Base-by-base conservation (phyloP, 2,329 filamentous ascomycete species). In the Alternaria gaisen region DNA sequence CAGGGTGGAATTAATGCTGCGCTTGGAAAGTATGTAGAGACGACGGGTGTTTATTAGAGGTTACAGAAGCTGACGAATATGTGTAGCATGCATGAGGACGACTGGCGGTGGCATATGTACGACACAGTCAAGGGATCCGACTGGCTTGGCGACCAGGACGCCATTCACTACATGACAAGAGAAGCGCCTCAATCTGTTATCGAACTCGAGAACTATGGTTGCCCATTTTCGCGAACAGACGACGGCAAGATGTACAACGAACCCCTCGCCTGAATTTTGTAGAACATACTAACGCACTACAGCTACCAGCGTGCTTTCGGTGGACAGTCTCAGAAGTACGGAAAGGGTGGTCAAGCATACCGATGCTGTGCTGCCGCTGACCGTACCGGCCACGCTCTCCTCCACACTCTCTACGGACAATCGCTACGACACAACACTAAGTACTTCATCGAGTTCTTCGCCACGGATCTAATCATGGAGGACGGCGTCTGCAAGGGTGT, bases 41-140 rank as follows among this genome's bases (percentile, higher is more conserved):
- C 20, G 36, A 44, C 6, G 16, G 9, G 28, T 10, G 8, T n/a
- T 4, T 38, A 32, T 36, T 30, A 26, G 9, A 9, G 8, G 16
- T 14, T 8, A 11, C 28, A 50, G 40, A 43, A 53, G 56, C 64
- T 81, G 74, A 74, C 64, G 30, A n/a, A 44, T 26, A 36, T 34
- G 18, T 65, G 16, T 59, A 81, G 78, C 84, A 97, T 97, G 94
- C 93, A 97, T 86, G 88, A 94, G 85, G 94, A 97, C 77, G 93
- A 97, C 84, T 97, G 94, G 94, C 90, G 93, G 85, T 97, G 94
- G 94, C 94, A 97, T 84, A 97, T 97, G 94, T 97, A 97, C 85
- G 94, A 97, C 81, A 97, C 94, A 43, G 94, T 97, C 79, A 97
- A 97, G 86, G 94, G 94, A 69, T 97, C 92, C 69, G 94, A 97